A percentile compares a stretch with the other conserved stretches of the same genome.
Evolutionary conservation across 1,139 yeast genomes (phyloP).

Genomic region (Magnusiomyces ingens): DNA sequence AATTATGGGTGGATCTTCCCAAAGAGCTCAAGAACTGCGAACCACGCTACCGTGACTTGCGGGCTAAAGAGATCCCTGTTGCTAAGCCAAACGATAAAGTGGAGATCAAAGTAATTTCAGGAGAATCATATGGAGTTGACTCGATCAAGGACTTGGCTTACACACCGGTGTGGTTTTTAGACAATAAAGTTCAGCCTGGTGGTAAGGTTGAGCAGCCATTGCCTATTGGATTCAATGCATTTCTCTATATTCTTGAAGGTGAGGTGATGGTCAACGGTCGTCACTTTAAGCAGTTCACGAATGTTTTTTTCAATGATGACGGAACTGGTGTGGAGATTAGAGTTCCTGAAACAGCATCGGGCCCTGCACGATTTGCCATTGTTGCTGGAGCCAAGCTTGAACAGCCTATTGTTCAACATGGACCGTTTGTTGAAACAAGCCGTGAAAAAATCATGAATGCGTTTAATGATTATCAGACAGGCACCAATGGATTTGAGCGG

Average conservation of each 20-base stretch:
- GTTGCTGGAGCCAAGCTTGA: slow-evolving; percentile 65
- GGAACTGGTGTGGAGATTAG: slow-evolving; percentile 26
- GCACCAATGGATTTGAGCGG: slow-evolving; percentile 56
- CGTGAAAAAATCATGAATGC: slow-evolving; percentile 52
- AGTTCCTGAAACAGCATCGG: slow-evolving; percentile 22
- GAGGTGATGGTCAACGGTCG: slow-evolving; percentile 40
- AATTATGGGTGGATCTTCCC: slow-evolving; percentile 90
- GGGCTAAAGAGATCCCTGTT: slow-evolving; percentile 63
- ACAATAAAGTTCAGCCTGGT: slow-evolving; percentile 59
- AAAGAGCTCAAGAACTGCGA: slow-evolving; percentile 55
- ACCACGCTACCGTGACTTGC: slow-evolving; percentile 78
- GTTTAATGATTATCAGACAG: slow-evolving; percentile 30
- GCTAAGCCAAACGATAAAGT: slow-evolving; percentile 65
- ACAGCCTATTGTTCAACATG: slow-evolving; percentile 69
- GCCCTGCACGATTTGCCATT: slow-evolving; percentile 23
- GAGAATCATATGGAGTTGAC: slow-evolving; percentile 66
- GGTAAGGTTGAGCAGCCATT: slow-evolving; percentile 57
- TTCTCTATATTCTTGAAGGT: slow-evolving; percentile 66
- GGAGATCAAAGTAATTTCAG: slow-evolving; percentile 67
- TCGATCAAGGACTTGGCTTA: slow-evolving; percentile 70
- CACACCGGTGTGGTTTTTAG: slow-evolving; percentile 73
- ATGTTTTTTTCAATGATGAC: slow-evolving; percentile 37
- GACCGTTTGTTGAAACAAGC: slow-evolving; percentile 71
- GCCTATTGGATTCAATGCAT: slow-evolving; percentile 60
- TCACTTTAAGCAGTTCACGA: slow-evolving; percentile 33